Base-by-base conservation (phyloP, 768 basidiomycete genomes). In the Multifurca ochricompacta region DNA sequence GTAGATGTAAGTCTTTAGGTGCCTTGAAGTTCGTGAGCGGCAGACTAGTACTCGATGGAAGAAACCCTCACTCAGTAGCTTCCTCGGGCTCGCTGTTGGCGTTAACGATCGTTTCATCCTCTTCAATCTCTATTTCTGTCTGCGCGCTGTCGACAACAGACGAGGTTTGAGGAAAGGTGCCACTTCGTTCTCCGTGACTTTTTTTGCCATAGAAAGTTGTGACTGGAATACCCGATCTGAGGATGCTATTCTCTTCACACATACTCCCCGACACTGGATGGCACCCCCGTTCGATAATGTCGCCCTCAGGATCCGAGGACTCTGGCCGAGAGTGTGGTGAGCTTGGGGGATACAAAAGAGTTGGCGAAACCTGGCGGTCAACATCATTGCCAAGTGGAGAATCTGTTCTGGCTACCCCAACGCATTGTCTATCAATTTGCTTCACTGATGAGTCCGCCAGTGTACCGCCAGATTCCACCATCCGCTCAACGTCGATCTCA, bases 1-100 rank as follows among this genome's bases (percentile, higher is more conserved):
- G 65, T 93, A 83, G 31, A 99, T 84, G 59, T 80, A 82, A 6
- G 89, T 61, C 21, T 35, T 51, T 18, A 37, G 46, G 27, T 83
- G 53, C 89, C 91, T 64, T 5, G 47, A 19, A 43, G 25, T 16
- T 4, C 27, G 13, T 49, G 23, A 45, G 50, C 7, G n/a, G 43
- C 3, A 19, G n/a, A 13, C 35, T 30, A 47, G 19, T 37, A 25
- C 51, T 48, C 10, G 21, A 16, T 18, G 23, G 16, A 48, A 32
- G 30, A 16, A 30, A 46, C 28, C 7, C 39, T 16, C 30, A 43
- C 57, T 44, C 39, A 10, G 27, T 6, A 30, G 11, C 32, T 34
- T 41, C 51, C 32, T 59, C 59, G n/a, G 18, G 46, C 25, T 60
- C 57, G 27, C 51, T 59, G 10, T 54, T 50, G n/a, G 48, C 37